phyloP scores from a whole-genome alignment of 2,329 filamentous ascomycete genomes.

The Pseudogymnoascus sp. region DNA sequence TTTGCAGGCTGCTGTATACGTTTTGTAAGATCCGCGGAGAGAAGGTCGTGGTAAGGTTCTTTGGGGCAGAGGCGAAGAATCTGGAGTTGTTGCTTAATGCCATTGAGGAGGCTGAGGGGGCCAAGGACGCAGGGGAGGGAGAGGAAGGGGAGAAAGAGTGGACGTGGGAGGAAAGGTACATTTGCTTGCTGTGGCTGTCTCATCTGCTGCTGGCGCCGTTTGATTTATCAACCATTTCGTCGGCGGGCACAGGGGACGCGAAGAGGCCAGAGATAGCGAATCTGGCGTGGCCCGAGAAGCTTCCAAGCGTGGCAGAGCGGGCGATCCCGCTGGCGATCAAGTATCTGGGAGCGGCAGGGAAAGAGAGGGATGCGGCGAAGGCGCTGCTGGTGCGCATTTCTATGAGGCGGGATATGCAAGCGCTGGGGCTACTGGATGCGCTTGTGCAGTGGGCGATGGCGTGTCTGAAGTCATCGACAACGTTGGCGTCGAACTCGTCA shows the following conservation, averaged over 20 bases:
- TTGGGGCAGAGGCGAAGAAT: conserved; percentile 81
- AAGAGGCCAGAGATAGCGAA: conserved; percentile 36
- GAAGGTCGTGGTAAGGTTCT: conserved; percentile 83
- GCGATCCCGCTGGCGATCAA: conserved; percentile 62
- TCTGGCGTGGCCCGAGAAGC: conserved; percentile 46
- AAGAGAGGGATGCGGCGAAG: conserved; percentile 84
- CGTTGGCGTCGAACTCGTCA: conserved; percentile 39
- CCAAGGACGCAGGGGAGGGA: conserved; percentile 10
- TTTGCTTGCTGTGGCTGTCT: conserved; percentile 80
- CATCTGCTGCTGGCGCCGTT: conserved; percentile 81
- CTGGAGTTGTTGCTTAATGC: conserved; percentile 71
- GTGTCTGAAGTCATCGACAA: conserved; percentile 38
- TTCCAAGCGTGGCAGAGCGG: conserved; percentile 63
- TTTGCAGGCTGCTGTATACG: conserved; percentile 74
- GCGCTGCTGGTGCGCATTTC: conserved; percentile 70
- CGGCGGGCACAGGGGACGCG: conserved; percentile 40
- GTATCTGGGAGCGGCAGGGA: conserved; percentile 67
- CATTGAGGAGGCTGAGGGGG: conserved; percentile 50
- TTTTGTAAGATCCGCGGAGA: conserved; percentile 92
- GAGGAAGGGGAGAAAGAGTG: conserved; percentile 31
- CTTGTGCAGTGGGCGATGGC: conserved; percentile 64
- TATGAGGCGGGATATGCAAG: conserved; percentile 83
- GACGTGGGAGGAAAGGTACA: conserved; percentile 82
- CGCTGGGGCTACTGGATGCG: conserved; percentile 57
- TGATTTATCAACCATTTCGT: conserved; percentile 78